A percentile compares a stretch with the other conserved stretches of the same genome.
These are phyloP conservation scores for Capsicum chinense DNA, from an alignment of 257 asterid genomes.

Conservation along the genomic window DNA sequence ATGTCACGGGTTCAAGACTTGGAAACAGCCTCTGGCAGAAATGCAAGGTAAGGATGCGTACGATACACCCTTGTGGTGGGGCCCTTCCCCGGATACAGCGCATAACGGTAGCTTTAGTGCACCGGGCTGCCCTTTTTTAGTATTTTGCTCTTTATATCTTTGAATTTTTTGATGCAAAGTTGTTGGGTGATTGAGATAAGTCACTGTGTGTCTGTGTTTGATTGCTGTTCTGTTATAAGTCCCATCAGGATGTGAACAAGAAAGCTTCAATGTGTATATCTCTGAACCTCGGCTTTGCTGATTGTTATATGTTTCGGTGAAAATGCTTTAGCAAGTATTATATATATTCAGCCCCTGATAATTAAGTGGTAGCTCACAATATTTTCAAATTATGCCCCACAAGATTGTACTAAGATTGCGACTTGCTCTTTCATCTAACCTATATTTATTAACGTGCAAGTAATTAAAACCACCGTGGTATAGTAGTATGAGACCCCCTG, in stretches of 20 bases:
- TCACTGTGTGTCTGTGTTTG: not conserved
- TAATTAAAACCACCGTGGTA: not conserved
- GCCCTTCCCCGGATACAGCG: too few species aligned
- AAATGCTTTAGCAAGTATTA: not conserved
- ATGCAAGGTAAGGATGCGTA: too few species aligned
- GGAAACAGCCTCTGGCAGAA: too few species aligned
- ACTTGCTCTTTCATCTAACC: not conserved
- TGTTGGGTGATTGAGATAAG: slow-evolving; percentile 3
- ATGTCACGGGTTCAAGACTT: too few species aligned
- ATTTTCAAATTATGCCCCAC: not conserved
- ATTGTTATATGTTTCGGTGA: not conserved
- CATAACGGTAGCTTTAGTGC: too few species aligned
- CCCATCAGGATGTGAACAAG: not conserved
- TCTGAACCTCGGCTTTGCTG: not conserved
- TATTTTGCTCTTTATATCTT: not conserved
- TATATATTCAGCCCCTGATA: not conserved
- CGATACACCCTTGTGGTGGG: too few species aligned
- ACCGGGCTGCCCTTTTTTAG: not conserved
- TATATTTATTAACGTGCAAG: not conserved
- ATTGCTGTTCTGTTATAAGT: not conserved
- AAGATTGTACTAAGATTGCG: not conserved
- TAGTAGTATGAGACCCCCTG: not conserved
- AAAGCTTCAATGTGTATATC: not conserved
- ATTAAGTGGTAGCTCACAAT: not conserved
- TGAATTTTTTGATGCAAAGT: not conserved